phyloP scores from a whole-genome alignment of 2,329 filamentous ascomycete species.

The Fusarium sublunatum region DNA sequence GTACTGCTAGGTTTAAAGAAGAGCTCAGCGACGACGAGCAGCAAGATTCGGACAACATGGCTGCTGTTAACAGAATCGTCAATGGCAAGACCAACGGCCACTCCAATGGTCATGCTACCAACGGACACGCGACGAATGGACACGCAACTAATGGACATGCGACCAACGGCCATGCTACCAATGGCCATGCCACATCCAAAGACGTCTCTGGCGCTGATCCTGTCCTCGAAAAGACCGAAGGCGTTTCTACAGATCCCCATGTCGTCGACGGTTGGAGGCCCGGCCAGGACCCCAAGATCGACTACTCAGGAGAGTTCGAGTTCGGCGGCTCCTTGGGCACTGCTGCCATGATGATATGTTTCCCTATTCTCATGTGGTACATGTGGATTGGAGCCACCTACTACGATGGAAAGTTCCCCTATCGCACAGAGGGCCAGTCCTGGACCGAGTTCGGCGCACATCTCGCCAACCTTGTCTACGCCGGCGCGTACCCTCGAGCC shows the following conservation, averaged over 20 bases:
- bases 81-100: conserved; percentile 44
- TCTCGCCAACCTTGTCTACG: conserved; percentile 78
- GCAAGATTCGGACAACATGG: conserved; percentile 41
- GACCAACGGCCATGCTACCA: conserved; percentile 47
- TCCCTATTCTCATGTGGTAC: conserved; percentile 97
- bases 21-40: conserved; percentile 62
- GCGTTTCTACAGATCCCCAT: conserved; percentile 35
- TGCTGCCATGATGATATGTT: conserved; percentile 86
- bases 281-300: conserved; percentile 70
- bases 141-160: conserved; percentile 39
- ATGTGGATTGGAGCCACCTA: conserved; percentile 98
- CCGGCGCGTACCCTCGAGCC: conserved; percentile 82
- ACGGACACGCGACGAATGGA: conserved; percentile 46
- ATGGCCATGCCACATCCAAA: conserved; percentile 40
- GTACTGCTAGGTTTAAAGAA: conserved; percentile 63
- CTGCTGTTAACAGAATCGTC: conserved; percentile 44
- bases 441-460: conserved; percentile 77
- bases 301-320: conserved; percentile 75
- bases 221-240: conserved; percentile 35
- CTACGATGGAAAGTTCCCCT: conserved; percentile 86
- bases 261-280: conserved; percentile 67
- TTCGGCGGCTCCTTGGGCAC: conserved; percentile 91
- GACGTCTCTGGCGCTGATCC: conserved; percentile 22
- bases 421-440: conserved; percentile 72
- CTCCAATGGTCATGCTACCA: conserved; percentile 26